Percentiles rank a stretch among this genome's conserved stretches.
These are phyloP conservation scores for Penicillium coprophilum DNA, from an alignment of 495 filamentous ascomycete genomes.

Conservation along the genomic window DNA sequence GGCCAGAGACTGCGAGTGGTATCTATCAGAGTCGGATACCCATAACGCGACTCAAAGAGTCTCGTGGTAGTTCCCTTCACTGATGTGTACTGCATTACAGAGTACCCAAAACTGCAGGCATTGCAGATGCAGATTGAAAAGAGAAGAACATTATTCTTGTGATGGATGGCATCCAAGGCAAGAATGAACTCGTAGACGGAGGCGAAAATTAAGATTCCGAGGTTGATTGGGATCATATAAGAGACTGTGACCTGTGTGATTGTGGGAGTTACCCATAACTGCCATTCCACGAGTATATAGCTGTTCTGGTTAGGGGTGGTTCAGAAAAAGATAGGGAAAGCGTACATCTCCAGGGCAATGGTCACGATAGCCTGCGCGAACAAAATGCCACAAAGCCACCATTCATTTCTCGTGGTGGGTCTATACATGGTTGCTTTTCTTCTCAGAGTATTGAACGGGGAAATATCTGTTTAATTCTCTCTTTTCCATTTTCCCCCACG, in stretches of 20 bases:
- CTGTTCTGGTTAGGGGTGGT: slow-evolving; percentile 10
- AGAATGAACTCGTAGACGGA: slow-evolving; percentile 20
- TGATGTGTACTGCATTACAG: slow-evolving; percentile 6
- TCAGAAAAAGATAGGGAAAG: neutral
- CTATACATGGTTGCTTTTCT: neutral
- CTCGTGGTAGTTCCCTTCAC: slow-evolving; percentile 4
- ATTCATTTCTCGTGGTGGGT: slow-evolving; percentile 14
- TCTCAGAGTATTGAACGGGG: neutral
- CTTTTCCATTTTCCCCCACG: neutral
- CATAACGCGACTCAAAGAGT: neutral
- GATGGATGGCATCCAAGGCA: slow-evolving; percentile 20
- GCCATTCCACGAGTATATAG: slow-evolving; percentile 22
- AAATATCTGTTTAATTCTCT: neutral
- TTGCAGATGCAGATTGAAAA: slow-evolving; percentile 28
- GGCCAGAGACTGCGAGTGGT: slow-evolving; percentile 10
- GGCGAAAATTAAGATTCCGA: slow-evolving; percentile 24
- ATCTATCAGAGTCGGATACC: slow-evolving; percentile 12
- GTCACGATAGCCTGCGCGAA: slow-evolving; percentile 16
- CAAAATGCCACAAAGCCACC: slow-evolving; percentile 17
- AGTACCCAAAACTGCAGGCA: slow-evolving; percentile 16
- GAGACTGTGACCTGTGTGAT: slow-evolving; percentile 20
- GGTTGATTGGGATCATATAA: slow-evolving; percentile 19
- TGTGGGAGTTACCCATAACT: slow-evolving; percentile 20
- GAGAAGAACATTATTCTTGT: slow-evolving; percentile 27
- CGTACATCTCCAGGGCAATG: slow-evolving; percentile 18